phyloP scores from a whole-genome alignment of 768 basidiomycete genomes.

The Lactarius trivialis region DNA sequence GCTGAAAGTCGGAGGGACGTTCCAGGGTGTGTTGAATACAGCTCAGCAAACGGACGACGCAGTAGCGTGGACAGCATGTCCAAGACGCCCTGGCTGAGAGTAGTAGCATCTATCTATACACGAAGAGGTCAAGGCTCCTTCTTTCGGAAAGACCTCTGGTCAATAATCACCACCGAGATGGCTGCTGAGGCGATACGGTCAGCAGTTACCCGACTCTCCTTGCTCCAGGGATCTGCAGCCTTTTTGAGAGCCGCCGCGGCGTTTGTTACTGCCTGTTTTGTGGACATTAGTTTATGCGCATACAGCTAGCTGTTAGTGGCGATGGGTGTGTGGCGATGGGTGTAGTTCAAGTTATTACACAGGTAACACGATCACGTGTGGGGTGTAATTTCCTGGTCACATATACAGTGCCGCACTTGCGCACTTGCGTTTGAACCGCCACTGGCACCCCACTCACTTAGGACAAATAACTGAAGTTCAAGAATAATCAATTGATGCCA shows the following conservation, averaged over 20 bases:
- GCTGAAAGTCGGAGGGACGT: slow-evolving; percentile 20
- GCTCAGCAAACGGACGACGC: slow-evolving; percentile 16
- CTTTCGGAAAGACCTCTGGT: neutral
- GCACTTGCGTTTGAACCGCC: slow-evolving; percentile 1
- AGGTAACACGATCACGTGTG: slow-evolving; percentile 13
- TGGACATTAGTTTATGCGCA: slow-evolving; percentile 17
- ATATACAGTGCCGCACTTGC: no score
- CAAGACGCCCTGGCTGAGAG: neutral
- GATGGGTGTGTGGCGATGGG: no score
- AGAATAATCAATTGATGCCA: slow-evolving; percentile 9
- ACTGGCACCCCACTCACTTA: neutral
- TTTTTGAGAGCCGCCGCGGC: slow-evolving; percentile 16
- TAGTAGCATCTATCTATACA: neutral
- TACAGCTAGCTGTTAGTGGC: neutral
- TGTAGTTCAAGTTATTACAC: no score
- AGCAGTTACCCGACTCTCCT: slow-evolving; percentile 16
- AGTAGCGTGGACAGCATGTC: slow-evolving; percentile 6
- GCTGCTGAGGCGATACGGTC: slow-evolving; percentile 14
- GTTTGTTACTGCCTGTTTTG: slow-evolving; percentile 7
- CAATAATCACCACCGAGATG: slow-evolving; percentile 13
- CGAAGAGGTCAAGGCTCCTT: neutral
- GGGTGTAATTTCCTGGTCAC: neutral
- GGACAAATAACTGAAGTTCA: neutral
- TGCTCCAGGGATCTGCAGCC: slow-evolving; percentile 22
- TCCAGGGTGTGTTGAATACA: slow-evolving; percentile 17